Conservation (phyloP, 1,284 basidiomycete genomes). For the Pisolithus thermaeus region DNA sequence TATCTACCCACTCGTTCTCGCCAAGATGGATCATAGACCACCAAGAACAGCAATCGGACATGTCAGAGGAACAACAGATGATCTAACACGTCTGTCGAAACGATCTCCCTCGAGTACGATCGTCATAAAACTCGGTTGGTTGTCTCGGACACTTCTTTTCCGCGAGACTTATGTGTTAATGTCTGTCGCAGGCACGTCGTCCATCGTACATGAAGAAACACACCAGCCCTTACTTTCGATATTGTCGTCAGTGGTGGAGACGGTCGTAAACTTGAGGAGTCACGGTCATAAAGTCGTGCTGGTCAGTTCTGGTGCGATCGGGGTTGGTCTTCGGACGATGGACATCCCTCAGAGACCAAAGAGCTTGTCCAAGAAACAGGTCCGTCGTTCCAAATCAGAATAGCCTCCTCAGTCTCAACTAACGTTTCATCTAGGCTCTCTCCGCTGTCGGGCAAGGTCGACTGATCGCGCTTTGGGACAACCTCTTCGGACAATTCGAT, state of each 20-base stretch:
- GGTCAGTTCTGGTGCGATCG: constrained; percentile 95
- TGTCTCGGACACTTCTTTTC: background rate
- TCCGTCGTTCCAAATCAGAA: constrained; percentile 22
- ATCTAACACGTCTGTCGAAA: constrained; percentile 16
- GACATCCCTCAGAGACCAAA: constrained; percentile 76
- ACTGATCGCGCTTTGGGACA: constrained; percentile 95
- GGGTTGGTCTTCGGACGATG: constrained; percentile 92
- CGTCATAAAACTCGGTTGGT: constrained; percentile 79
- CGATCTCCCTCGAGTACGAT: constrained; percentile 51
- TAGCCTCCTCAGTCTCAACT: background rate
- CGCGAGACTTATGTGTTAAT: constrained; percentile 1
- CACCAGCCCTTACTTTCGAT: constrained; percentile 88
- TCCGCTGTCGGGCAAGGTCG: constrained; percentile 96
- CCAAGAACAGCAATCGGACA: constrained; percentile 1
- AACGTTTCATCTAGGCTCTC: constrained; percentile 57
- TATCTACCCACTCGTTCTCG: no score
- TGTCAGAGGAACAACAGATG: constrained; percentile 4
- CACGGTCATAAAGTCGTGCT: constrained; percentile 92
- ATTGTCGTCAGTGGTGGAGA: constrained; percentile 89
- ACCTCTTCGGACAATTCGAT: constrained; percentile 87
- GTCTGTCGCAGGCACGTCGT: constrained; percentile 73
- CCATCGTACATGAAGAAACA: constrained; percentile 87
- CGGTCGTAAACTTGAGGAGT: constrained; percentile 72
- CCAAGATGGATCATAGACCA: constrained; percentile 7
- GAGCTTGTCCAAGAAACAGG: constrained; percentile 86